Percentiles rank a stretch among this genome's conserved stretches.
These are phyloP conservation scores for Russula ochroleuca DNA, from an alignment of 768 basidiomycete genomes.

Conservation along the genomic window DNA sequence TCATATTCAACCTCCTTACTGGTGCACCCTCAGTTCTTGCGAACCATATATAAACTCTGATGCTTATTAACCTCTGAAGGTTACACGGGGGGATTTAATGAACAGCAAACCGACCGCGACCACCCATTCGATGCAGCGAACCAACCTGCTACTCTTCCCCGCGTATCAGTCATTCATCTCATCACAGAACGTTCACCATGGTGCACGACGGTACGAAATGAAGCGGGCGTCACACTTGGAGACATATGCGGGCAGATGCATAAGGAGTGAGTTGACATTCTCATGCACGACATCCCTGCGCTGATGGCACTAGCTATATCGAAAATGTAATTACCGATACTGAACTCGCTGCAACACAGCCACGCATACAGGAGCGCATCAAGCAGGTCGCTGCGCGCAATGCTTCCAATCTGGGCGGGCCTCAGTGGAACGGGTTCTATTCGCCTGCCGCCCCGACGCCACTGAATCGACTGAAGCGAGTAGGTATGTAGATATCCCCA, in stretches of 20 bases:
- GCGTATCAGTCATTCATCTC: conserved; percentile 37
- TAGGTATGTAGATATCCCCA: conserved; percentile 45
- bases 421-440: conserved; percentile 43
- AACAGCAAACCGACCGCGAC: conserved; percentile 54
- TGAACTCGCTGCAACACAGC: conserved; percentile 57
- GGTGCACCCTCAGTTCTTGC: conserved; percentile 39
- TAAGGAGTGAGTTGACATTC: conserved; percentile 55
- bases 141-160: conserved; percentile 40
- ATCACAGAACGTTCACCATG: conserved; percentile 58
- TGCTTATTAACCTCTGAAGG: conserved; percentile 37
- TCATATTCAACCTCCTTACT: conserved; percentile 66
- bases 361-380: conserved; percentile 67
- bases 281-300: conserved; percentile 12
- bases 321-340: conserved; percentile 61
- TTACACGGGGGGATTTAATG: conserved; percentile 58
- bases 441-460: conserved; percentile 43
- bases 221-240: conserved; percentile 66
- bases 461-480: conserved; percentile 53
- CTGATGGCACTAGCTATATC: conserved; percentile 50
- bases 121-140: conserved; percentile 44
- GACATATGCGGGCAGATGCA: conserved; percentile 71
- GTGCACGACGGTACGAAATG: conserved; percentile 72
- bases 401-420: conserved; percentile 30
- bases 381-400: conserved; percentile 53
- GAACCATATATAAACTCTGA: background rate